phyloP scores from a whole-genome alignment of 805 yeast genomes.

The Saccharomycopsis fermentans region DNA sequence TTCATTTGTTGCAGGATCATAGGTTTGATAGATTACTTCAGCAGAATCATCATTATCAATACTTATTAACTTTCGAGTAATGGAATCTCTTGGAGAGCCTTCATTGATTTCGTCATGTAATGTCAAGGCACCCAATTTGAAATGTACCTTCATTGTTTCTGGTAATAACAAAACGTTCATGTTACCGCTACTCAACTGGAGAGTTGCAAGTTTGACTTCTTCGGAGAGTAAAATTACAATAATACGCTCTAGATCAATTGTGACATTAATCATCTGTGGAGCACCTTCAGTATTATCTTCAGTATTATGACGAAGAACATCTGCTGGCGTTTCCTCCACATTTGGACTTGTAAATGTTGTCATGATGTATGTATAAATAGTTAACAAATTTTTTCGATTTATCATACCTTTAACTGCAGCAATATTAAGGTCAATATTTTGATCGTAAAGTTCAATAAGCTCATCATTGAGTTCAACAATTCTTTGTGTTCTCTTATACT shows the following conservation, averaged over 20 bases:
- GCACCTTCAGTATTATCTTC: conserved; percentile 45
- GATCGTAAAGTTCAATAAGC: conserved; percentile 62
- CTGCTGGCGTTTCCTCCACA: conserved; percentile 59
- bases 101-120: conserved; percentile 68
- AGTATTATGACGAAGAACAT: conserved; percentile 57
- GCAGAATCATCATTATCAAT: conserved; percentile 78
- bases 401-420: conserved; percentile 71
- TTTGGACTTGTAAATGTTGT: conserved; percentile 84
- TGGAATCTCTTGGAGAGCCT: conserved; percentile 48
- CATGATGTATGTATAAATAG: conserved; percentile 68
- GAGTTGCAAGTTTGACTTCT: conserved; percentile 65
- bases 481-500: conserved; percentile 50
- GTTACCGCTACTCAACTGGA: conserved; percentile 64
- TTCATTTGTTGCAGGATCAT: conserved; percentile 41
- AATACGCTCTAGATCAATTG: conserved; percentile 61
- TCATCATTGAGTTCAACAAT: conserved; percentile 43
- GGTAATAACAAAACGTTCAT: conserved; percentile 59
- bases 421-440: conserved; percentile 57
- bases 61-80: conserved; percentile 53
- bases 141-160: conserved; percentile 61
- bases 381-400: conserved; percentile 67
- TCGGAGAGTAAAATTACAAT: conserved; percentile 74
- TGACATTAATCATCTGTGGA: conserved; percentile 66
- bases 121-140: conserved; percentile 69
- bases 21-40: conserved; percentile 76